Evolutionary conservation across 805 yeast species (phyloP).

Genomic region (Isabelozyma heimii): DNA sequence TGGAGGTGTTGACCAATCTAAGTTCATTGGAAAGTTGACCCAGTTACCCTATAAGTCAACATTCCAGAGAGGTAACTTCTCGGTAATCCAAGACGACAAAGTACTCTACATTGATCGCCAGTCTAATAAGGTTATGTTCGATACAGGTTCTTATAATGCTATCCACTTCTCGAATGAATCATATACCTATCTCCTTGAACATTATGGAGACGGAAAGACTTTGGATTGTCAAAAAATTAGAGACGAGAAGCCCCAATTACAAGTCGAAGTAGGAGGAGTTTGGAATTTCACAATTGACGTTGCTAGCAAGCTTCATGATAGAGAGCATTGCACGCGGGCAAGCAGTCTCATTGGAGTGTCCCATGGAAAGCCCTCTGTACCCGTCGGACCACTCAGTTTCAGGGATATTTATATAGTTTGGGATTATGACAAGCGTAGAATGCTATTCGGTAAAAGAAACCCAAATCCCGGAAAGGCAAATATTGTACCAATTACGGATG

Average conservation of each 20-base stretch:
- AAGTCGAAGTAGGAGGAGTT: background rate
- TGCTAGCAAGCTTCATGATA: background rate
- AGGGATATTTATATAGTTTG: background rate
- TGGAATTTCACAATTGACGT: background rate
- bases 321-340: too few relatives aligned
- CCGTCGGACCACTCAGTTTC: background rate
- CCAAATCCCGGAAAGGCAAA: background rate
- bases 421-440: background rate
- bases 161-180: background rate
- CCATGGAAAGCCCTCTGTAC: too few relatives aligned
- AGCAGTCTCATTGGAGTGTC: too few relatives aligned
- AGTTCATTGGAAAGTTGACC: background rate
- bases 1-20: background rate
- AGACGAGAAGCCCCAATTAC: background rate
- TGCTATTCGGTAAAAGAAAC: background rate
- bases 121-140: background rate
- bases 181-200: background rate
- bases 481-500: background rate
- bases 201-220: background rate
- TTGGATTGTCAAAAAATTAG: background rate
- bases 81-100: background rate
- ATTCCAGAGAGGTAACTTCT: background rate
- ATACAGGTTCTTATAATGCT: background rate
- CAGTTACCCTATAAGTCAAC: background rate
- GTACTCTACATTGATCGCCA: background rate